Evolutionary conservation across 495 filamentous ascomycete species (phyloP).

Genomic region (Bacidia rubella): DNA sequence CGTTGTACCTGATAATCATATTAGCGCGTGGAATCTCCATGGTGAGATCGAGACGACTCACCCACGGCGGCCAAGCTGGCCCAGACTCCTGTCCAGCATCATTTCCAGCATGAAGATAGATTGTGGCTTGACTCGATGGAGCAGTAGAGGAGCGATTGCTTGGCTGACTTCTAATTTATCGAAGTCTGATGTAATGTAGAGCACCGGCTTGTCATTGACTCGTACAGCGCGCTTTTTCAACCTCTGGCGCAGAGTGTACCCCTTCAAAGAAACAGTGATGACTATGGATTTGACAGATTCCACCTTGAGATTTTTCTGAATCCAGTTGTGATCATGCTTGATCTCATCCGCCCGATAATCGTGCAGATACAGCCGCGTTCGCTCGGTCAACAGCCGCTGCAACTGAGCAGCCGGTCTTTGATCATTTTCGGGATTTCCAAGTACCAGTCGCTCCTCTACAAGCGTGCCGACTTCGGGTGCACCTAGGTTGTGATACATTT

Average conservation of each 20-base stretch:
- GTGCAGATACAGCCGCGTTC: slow-evolving; percentile 75
- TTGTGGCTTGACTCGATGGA: slow-evolving; percentile 72
- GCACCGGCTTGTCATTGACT: slow-evolving; percentile 36
- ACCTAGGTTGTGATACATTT: slow-evolving; percentile 55
- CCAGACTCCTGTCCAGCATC: slow-evolving; percentile 67
- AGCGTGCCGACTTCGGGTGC: slow-evolving; percentile 30
- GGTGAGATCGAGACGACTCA: too few species aligned
- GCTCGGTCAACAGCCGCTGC: slow-evolving; percentile 68
- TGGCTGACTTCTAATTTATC: slow-evolving; percentile 85
- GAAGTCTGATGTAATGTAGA: slow-evolving; percentile 49
- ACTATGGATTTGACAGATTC: slow-evolving; percentile 59
- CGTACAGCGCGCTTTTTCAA: slow-evolving; percentile 55
- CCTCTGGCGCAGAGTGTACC: slow-evolving; percentile 47
- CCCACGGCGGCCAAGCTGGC: slow-evolving; percentile 63
- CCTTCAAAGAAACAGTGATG: slow-evolving; percentile 57
- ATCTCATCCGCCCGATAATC: slow-evolving; percentile 54
- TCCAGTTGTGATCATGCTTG: slow-evolving; percentile 73
- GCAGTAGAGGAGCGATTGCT: slow-evolving; percentile 61
- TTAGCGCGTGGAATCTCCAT: too few species aligned
- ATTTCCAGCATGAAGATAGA: slow-evolving; percentile 77
- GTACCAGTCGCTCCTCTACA: slow-evolving; percentile 33
- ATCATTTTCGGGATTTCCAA: slow-evolving; percentile 37
- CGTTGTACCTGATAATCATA: slow-evolving; percentile 65
- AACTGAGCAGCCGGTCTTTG: slow-evolving; percentile 43
- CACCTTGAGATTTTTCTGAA: slow-evolving; percentile 76